phyloP scores from a whole-genome alignment of 345 rosid genomes.

The Moricandia moricandioides region DNA sequence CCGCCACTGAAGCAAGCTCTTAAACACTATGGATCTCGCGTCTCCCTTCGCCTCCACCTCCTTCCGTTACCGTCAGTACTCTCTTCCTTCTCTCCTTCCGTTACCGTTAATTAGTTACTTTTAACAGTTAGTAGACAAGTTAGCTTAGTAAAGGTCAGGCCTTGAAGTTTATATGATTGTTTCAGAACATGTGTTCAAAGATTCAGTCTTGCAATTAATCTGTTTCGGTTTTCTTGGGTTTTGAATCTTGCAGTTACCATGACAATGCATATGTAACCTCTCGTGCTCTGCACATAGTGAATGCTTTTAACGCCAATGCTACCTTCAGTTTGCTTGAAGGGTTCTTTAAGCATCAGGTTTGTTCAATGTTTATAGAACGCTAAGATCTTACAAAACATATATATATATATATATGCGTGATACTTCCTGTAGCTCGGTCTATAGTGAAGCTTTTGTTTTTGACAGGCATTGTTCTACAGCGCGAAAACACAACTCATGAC shows the following conservation, averaged over 20 bases:
- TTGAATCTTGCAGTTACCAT: conserved; percentile 32
- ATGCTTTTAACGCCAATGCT: conserved; percentile 13
- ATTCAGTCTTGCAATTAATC: not conserved
- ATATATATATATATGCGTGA: not conserved
- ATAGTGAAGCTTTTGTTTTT: not conserved
- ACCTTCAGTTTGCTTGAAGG: conserved; percentile 30
- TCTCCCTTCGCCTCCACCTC: conserved; percentile 28
- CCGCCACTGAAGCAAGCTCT: conserved; percentile 24
- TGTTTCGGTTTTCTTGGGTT: not conserved
- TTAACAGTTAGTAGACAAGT: not conserved
- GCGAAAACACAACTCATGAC: conserved; percentile 50
- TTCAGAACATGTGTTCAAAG: too few species aligned
- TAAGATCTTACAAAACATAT: too few species aligned
- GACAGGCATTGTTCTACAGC: conserved; percentile 63
- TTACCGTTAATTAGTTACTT: not conserved
- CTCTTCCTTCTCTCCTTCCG: not conserved
- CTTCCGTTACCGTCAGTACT: conserved; percentile 40
- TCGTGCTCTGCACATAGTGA: conserved; percentile 38
- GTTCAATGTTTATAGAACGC: not conserved
- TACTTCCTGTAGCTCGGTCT: not conserved
- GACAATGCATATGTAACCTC: conserved; percentile 37
- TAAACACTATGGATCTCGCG: conserved; percentile 34
- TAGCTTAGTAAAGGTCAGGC: not conserved
- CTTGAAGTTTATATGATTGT: too few species aligned
- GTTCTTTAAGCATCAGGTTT: conserved; percentile 40